Conservation (phyloP, 306 rosid species). For the Castanospermum australe region DNA sequence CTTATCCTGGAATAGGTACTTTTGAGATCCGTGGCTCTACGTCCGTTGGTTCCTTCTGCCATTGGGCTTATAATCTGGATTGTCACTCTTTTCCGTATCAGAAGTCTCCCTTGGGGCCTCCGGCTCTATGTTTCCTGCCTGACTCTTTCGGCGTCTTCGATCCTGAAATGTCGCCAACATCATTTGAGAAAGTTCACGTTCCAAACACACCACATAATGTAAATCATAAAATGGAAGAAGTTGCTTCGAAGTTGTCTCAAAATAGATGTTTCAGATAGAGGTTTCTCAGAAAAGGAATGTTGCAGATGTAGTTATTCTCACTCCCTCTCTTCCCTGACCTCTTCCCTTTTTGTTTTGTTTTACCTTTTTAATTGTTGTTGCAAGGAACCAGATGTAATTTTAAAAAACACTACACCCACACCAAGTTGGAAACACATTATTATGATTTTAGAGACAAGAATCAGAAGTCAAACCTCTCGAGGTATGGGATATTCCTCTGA, state of each 20-base stretch:
- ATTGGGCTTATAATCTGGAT: constrained; percentile 36
- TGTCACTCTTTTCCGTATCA: constrained; percentile 54
- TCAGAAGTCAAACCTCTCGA: constrained; percentile 64
- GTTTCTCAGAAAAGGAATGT: neutral
- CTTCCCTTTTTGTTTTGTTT: neutral
- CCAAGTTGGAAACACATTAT: neutral
- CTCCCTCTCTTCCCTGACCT: neutral
- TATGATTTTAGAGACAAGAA: constrained; percentile 10
- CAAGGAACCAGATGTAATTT: constrained; percentile 5
- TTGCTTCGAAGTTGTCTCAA: neutral
- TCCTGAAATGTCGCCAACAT: constrained; percentile 41
- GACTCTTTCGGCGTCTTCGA: constrained; percentile 57
- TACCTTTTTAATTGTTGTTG: neutral
- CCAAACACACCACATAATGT: neutral
- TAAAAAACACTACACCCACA: neutral
- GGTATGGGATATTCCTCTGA: constrained; percentile 80
- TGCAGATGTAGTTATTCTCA: neutral
- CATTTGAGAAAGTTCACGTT: constrained; percentile 13
- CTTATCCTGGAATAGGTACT: neutral
- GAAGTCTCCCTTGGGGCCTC: constrained; percentile 50
- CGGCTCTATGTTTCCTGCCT: constrained; percentile 41
- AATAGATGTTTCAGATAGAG: neutral
- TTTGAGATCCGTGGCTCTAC: constrained; percentile 7
- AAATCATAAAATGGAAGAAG: neutral
- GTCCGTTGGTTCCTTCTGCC: constrained; percentile 37